Base-by-base conservation (phyloP, 164 flowering plant genomes). In the grape (Vitis vinifera) region DNA sequence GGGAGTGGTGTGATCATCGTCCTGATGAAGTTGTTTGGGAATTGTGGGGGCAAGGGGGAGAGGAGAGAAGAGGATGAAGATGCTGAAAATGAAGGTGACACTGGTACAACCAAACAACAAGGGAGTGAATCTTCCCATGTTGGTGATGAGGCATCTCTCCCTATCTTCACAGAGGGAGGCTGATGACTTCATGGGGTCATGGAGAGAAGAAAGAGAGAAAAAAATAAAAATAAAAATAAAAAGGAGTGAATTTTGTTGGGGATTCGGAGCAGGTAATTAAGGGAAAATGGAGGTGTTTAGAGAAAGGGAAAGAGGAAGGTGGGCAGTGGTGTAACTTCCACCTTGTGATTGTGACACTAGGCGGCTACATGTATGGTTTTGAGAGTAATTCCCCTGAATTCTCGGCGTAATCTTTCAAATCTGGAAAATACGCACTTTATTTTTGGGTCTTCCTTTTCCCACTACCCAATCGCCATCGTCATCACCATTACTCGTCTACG, bases 51-150 rank as follows among this genome's bases (percentile, higher is more conserved):
- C 67, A 11, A 66, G 73, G 70, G 81, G 84, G 82, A 58, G 66
- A 55, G 81, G 84, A 68, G 81, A 70, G 60, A 65, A 76, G 68
- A 84, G 70, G 53, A 80, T 14, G 80, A 79, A 72, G 62, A 81
- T 51, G 66, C 65, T 62, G 73, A 80, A 77, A 51, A 82, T 30
- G 66, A 69, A 50, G 55, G 77, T 59, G 14, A 77, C 9, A n/a
- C 17, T 29, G 1, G 76, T 59, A 23, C 69, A 70, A 37, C 65
- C 53, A 1, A 79, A 69, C 59, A 77, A 47, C 16, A 78, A 63
- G 29, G 78, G 76, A n/a, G 47, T 37, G 6, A 71, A 15, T 51
- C 11, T 73, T 3, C 71, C 71, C 65, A 76, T 65, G 75, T 51
- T 66, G 7, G 44, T 37, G 44, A 37, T 37, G 2, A 60, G 13